Evolutionary conservation across 1,284 basidiomycete species (phyloP).

Genomic region (Fistulina hepatica): DNA sequence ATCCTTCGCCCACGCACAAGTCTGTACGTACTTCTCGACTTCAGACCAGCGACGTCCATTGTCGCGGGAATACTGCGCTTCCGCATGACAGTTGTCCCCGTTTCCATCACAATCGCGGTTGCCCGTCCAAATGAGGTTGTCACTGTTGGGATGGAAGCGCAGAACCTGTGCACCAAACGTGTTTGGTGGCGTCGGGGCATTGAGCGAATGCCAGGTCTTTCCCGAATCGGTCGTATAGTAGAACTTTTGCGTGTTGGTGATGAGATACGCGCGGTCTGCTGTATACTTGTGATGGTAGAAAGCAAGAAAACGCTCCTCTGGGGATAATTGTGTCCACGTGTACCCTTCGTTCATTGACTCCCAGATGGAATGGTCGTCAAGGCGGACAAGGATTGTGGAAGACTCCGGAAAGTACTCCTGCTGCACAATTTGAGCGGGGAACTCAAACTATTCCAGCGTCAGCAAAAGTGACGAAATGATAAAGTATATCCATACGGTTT

Average conservation of each 20-base stretch:
- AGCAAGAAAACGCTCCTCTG: slow-evolving; percentile 59
- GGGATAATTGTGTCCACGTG: slow-evolving; percentile 66
- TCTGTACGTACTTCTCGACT: slow-evolving; percentile 81
- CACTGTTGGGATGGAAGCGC: slow-evolving; percentile 82
- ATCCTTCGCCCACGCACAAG: slow-evolving; percentile 89
- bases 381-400: slow-evolving; percentile 75
- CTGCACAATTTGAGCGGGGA: slow-evolving; percentile 61
- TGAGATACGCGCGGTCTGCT: slow-evolving; percentile 78
- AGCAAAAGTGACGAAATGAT: background rate
- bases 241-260: slow-evolving; percentile 58
- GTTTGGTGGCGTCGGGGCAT: slow-evolving; percentile 67
- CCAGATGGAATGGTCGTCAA: slow-evolving; percentile 74
- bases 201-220: slow-evolving; percentile 53
- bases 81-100: slow-evolving; percentile 12
- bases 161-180: slow-evolving; percentile 67
- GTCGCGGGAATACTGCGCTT: slow-evolving; percentile 48
- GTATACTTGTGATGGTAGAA: slow-evolving; percentile 82
- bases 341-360: slow-evolving; percentile 94
- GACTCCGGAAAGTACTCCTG: slow-evolving; percentile 80
- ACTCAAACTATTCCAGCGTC: slow-evolving; percentile 45
- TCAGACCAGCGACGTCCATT: slow-evolving; percentile 72
- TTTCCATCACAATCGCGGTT: slow-evolving; percentile 48
- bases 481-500: slow-evolving; percentile 36
- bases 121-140: slow-evolving; percentile 88
- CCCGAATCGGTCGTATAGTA: slow-evolving; percentile 84